phyloP scores from a whole-genome alignment of 768 basidiomycete species.

The Pholiota molesta region DNA sequence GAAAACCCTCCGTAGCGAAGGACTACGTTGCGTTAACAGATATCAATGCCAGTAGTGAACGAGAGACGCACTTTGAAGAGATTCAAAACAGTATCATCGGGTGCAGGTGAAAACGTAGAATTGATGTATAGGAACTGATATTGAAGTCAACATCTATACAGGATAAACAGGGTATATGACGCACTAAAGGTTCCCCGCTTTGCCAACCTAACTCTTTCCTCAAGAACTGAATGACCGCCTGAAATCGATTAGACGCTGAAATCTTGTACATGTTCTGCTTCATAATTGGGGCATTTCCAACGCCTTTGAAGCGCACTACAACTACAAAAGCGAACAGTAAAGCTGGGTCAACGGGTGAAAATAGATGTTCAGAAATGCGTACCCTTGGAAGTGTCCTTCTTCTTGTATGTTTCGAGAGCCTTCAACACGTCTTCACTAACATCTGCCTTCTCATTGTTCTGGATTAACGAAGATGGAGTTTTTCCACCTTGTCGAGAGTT shows the following conservation, averaged over 20 bases:
- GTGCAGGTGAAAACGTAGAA: conserved; percentile 80
- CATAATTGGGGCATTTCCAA: conserved; percentile 98
- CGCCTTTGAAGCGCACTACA: conserved; percentile 95
- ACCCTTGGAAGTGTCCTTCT: conserved; percentile 85
- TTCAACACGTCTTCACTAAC: conserved; percentile 54
- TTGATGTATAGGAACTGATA: conserved; percentile 67
- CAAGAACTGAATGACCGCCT: conserved; percentile 93
- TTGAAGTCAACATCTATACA: conserved; percentile 19
- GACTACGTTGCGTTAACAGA: conserved; percentile 47
- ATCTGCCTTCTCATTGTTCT: conserved; percentile 31
- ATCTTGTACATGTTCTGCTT: conserved; percentile 99
- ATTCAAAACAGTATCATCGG: conserved; percentile 80
- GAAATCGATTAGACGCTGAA: conserved; percentile 90
- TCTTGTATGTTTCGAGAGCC: conserved; percentile 85
- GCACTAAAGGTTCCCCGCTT: conserved; percentile 79
- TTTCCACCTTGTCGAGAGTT: conserved; percentile 28
- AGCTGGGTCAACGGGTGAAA: background rate
- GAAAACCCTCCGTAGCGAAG: conserved; percentile 84
- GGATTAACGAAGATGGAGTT: conserved; percentile 32
- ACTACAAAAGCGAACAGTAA: conserved; percentile 50
- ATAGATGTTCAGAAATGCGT: background rate
- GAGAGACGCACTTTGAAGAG: conserved; percentile 60
- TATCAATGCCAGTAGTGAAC: background rate
- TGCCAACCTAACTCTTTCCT: conserved; percentile 90
- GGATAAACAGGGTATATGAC: conserved; percentile 24